These are phyloP conservation scores for Macrolepiota albuminosa DNA, from an alignment of 768 basidiomycete species.

Conservation along the genomic window DNA sequence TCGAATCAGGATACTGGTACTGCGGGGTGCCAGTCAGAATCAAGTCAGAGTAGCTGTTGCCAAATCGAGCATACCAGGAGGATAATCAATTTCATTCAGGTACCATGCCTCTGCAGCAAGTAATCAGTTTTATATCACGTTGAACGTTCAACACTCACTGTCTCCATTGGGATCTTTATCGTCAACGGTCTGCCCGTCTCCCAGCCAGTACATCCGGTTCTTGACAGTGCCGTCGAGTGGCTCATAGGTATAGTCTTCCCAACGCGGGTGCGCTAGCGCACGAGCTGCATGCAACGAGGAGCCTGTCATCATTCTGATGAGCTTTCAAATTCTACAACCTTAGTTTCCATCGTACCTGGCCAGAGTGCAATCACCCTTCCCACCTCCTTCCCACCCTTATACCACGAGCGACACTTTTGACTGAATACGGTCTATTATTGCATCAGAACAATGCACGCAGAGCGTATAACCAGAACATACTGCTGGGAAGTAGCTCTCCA, in stretches of 20 bases:
- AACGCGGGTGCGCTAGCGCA: constrained; percentile 49
- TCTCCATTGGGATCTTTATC: constrained; percentile 34
- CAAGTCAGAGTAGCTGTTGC: neutral
- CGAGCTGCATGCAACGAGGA: constrained; percentile 47
- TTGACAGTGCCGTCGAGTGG: constrained; percentile 29
- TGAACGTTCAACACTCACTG: constrained; percentile 19
- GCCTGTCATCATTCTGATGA: constrained; percentile 25
- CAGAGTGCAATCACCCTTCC: constrained; percentile 55
- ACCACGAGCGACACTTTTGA: constrained; percentile 59
- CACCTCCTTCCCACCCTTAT: constrained; percentile 55
- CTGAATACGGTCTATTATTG: constrained; percentile 48
- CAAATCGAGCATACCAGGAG: constrained; percentile 30
- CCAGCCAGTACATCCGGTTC: constrained; percentile 56
- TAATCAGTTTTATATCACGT: neutral
- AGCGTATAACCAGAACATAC: constrained; percentile 19
- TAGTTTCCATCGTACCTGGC: constrained; percentile 38
- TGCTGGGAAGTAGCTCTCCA: constrained; percentile 48
- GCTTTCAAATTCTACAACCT: neutral
- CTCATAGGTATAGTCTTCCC: constrained; percentile 62
- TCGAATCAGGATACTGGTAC: constrained; percentile 1
- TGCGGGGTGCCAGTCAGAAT: neutral
- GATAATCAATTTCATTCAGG: constrained; percentile 41
- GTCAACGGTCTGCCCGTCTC: constrained; percentile 53
- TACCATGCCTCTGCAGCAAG: constrained; percentile 40
- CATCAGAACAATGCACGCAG: neutral